These are phyloP conservation scores for Acacia concinna DNA, from an alignment of 331 rosid genomes.

Conservation along the genomic window DNA sequence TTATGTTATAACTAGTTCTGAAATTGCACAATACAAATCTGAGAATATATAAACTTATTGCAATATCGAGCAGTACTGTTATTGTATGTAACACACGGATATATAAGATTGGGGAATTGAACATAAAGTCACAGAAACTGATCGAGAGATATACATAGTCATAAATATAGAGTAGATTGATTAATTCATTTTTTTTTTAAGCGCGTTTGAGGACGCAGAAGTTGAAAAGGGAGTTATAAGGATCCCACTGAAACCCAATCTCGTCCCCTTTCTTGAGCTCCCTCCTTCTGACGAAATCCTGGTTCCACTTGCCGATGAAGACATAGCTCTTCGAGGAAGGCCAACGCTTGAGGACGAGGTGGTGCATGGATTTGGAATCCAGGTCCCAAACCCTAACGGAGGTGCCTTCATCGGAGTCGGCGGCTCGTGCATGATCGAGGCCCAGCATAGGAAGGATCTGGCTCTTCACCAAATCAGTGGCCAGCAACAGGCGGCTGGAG, in stretches of 20 bases:
- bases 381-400: slow-evolving; percentile 40
- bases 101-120: neutral
- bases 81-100: neutral
- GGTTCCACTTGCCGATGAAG: slow-evolving; percentile 46
- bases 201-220: slow-evolving; percentile 38
- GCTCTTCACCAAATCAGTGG: slow-evolving; percentile 36
- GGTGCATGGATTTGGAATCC: slow-evolving; percentile 44
- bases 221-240: slow-evolving; percentile 36
- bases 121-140: neutral
- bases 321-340: slow-evolving; percentile 48
- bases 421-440: slow-evolving; percentile 29
- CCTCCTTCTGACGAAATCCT: slow-evolving; percentile 43
- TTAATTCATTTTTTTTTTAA: neutral
- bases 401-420: slow-evolving; percentile 38
- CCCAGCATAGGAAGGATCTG: slow-evolving; percentile 43
- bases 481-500: slow-evolving; percentile 43
- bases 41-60: slow-evolving; percentile 6
- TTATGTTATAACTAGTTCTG: neutral
- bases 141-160: neutral
- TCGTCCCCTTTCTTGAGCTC: slow-evolving; percentile 42
- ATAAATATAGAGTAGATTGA: neutral
- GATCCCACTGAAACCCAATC: slow-evolving; percentile 50
- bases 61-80: neutral
- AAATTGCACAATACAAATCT: neutral
- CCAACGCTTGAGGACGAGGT: slow-evolving; percentile 46